Percentiles rank a stretch among this genome's conserved stretches.
Conservation (phyloP, 2,329 filamentous ascomycete species). For the Zymoseptoria crescenta region DNA sequence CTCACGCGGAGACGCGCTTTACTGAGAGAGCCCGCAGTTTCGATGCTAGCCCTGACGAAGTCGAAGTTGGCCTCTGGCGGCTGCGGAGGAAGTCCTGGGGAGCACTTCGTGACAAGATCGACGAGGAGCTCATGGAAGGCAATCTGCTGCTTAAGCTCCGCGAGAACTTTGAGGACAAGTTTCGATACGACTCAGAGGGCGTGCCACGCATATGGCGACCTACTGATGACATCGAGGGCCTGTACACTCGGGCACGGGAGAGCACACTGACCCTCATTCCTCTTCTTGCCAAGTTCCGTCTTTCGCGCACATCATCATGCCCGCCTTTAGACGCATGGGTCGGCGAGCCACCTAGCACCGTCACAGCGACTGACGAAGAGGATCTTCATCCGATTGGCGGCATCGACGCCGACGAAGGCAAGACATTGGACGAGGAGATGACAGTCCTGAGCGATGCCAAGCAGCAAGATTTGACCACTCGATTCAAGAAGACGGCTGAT, state of each 20-base stretch:
- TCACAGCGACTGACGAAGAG: slow-evolving; percentile 78
- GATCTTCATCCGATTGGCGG: slow-evolving; percentile 84
- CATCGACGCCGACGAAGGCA: slow-evolving; percentile 79
- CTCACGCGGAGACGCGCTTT: slow-evolving; percentile 78
- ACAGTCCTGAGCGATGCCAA: slow-evolving; percentile 86
- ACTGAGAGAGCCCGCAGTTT: slow-evolving; percentile 85
- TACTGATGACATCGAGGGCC: slow-evolving; percentile 90
- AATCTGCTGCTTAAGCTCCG: slow-evolving; percentile 91
- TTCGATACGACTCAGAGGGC: slow-evolving; percentile 90
- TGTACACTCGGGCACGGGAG: slow-evolving; percentile 87
- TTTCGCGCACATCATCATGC: slow-evolving; percentile 63
- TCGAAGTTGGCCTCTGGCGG: slow-evolving; percentile 86
- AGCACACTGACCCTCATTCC: slow-evolving; percentile 88
- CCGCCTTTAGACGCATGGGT: slow-evolving; percentile 83
- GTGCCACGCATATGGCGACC: slow-evolving; percentile 96
- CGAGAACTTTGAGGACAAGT: slow-evolving; percentile 99
- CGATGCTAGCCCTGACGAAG: slow-evolving; percentile 83
- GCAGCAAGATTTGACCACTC: slow-evolving; percentile 79
- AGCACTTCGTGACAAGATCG: slow-evolving; percentile 79
- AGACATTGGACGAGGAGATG: slow-evolving; percentile 93
- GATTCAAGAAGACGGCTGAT: slow-evolving; percentile 98
- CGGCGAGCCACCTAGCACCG: slow-evolving; percentile 65
- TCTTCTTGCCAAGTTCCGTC: slow-evolving; percentile 73
- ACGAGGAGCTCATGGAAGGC: slow-evolving; percentile 96
- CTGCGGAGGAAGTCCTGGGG: slow-evolving; percentile 91